Evolutionary conservation across 495 filamentous ascomycete genomes (phyloP).

Genomic region (Chaetomium tenue): DNA sequence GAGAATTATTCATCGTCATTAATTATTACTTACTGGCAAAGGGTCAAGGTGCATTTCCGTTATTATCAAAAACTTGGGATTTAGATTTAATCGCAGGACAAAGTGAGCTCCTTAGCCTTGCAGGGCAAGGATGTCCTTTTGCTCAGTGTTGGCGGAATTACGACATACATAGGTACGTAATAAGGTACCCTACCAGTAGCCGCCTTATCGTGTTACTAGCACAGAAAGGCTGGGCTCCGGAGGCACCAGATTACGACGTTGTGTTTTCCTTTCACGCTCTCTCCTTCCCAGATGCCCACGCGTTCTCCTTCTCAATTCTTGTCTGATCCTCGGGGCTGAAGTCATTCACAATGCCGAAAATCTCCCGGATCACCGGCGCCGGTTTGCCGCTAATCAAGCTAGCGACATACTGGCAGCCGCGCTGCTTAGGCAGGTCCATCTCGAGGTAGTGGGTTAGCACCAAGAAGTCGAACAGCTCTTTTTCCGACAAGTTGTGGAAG

Average conservation of each 20-base stretch:
- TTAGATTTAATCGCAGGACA: too few species aligned
- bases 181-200: too few species aligned
- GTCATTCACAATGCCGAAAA: constrained; percentile 8
- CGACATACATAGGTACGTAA: too few species aligned
- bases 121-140: too few species aligned
- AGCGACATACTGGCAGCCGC: constrained; percentile 1
- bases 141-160: too few species aligned
- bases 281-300: background rate
- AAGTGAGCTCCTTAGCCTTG: too few species aligned
- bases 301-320: background rate
- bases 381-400: constrained; percentile 7
- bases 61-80: too few species aligned
- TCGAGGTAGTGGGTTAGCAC: constrained; percentile 13
- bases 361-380: background rate
- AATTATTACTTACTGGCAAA: too few species aligned
- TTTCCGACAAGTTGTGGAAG: background rate
- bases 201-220: too few species aligned
- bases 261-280: background rate
- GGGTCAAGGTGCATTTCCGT: too few species aligned
- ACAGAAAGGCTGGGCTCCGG: too few species aligned
- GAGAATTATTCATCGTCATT: too few species aligned
- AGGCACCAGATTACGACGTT: background rate
- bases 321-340: constrained; percentile 14
- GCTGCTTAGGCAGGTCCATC: background rate
- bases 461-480: constrained; percentile 3